Evolutionary conservation across 1,139 yeast species (phyloP).

Genomic region (Candida albicans): DNA sequence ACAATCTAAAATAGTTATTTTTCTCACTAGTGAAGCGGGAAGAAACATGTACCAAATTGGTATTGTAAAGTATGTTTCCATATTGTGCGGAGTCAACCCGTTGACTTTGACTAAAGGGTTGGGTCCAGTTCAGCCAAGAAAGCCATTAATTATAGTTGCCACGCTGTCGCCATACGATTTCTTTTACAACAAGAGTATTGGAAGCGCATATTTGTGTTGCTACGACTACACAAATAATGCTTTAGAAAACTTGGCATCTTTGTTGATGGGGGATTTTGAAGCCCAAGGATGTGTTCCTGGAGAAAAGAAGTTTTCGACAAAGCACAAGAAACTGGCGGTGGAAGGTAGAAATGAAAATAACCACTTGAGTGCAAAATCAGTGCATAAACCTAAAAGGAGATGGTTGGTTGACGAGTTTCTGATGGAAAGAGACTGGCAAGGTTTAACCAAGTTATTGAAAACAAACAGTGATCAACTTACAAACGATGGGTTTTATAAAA

Average conservation of each 20-base stretch:
- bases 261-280: slow-evolving; percentile 54
- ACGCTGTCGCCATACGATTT: slow-evolving; percentile 67
- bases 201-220: slow-evolving; percentile 61
- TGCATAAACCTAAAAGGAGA: slow-evolving; percentile 37
- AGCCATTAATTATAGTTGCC: slow-evolving; percentile 61
- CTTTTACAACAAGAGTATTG: slow-evolving; percentile 53
- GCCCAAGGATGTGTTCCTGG: slow-evolving; percentile 65
- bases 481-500: slow-evolving; percentile 29
- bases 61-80: slow-evolving; percentile 57
- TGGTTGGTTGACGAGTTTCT: slow-evolving; percentile 67
- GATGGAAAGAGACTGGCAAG: slow-evolving; percentile 51
- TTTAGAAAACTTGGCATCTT: slow-evolving; percentile 48
- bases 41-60: slow-evolving; percentile 69
- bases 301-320: slow-evolving; percentile 37
- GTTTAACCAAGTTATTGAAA: slow-evolving; percentile 45
- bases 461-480: slow-evolving; percentile 23
- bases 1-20: slow-evolving; percentile 54
- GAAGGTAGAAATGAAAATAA: slow-evolving; percentile 10
- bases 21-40: slow-evolving; percentile 62
- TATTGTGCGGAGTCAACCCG: slow-evolving; percentile 54
- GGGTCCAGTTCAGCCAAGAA: slow-evolving; percentile 29
- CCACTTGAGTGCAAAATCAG: no score
- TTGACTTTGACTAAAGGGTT: slow-evolving; percentile 24
- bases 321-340: slow-evolving; percentile 21
- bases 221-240: slow-evolving; percentile 61